These are phyloP conservation scores for Phanerodontia chrysosporium DNA, from an alignment of 768 basidiomycete genomes.

Conservation along the genomic window DNA sequence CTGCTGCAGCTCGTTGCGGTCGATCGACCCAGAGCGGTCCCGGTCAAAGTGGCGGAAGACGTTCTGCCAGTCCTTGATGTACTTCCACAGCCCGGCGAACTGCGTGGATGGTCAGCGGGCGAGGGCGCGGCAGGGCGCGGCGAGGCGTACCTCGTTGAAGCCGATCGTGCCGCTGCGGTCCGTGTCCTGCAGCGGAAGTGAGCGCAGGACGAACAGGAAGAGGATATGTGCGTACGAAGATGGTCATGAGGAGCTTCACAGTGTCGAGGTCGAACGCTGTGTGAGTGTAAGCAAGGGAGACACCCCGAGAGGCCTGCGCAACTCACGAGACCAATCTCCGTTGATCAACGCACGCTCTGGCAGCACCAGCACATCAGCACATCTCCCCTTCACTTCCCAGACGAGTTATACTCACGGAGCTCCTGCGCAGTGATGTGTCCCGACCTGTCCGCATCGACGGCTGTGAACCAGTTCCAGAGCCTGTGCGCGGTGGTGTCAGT, in stretches of 20 bases:
- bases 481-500: constrained; percentile 39
- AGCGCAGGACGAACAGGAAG: too few relatives aligned
- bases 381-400: not conserved
- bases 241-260: constrained; percentile 77
- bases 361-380: not conserved
- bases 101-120: constrained; percentile 10
- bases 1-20: constrained; percentile 57
- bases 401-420: constrained; percentile 54
- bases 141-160: constrained; percentile 60
- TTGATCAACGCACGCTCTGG: constrained; percentile 48
- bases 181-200: constrained; percentile 44
- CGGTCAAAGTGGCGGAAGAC: constrained; percentile 81
- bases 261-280: constrained; percentile 83
- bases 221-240: too few relatives aligned
- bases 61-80: constrained; percentile 85
- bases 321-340: constrained; percentile 77
- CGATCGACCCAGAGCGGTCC: constrained; percentile 81
- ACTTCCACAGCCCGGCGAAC: constrained; percentile 80
- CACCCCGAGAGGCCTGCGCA: not conserved
- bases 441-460: constrained; percentile 69
- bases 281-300: not conserved
- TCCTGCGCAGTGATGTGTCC: constrained; percentile 62
- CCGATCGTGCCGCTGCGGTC: constrained; percentile 76
- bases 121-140: not conserved
- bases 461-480: constrained; percentile 67